Conservation (phyloP, 2,329 filamentous ascomycete species). For the Colletotrichum karsti region DNA sequence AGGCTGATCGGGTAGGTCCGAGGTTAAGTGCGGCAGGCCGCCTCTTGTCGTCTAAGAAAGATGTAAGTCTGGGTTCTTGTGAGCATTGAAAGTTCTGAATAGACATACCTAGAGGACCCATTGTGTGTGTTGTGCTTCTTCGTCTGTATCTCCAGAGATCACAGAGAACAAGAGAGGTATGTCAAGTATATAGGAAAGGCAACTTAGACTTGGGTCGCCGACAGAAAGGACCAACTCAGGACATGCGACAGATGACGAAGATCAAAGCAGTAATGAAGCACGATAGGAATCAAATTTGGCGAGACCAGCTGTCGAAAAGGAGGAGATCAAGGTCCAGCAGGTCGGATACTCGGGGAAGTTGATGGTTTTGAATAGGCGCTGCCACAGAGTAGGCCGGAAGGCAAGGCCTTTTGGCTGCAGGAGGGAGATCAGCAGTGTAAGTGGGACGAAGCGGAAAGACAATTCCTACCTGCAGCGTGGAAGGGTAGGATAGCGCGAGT, state of each 20-base stretch:
- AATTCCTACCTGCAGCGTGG: slow-evolving; percentile 39
- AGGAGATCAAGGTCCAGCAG: slow-evolving; percentile 46
- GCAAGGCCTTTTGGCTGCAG: slow-evolving; percentile 40
- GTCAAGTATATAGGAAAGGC: slow-evolving; percentile 31
- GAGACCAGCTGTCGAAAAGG: slow-evolving; percentile 66
- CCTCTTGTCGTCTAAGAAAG: slow-evolving; percentile 60
- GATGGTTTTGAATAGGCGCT: slow-evolving; percentile 63
- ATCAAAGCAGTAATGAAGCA: slow-evolving; percentile 45
- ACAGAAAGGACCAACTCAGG: slow-evolving; percentile 27
- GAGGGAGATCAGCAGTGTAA: slow-evolving; percentile 43
- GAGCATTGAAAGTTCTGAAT: background rate
- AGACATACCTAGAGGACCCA: slow-evolving; percentile 51
- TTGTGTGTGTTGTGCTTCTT: slow-evolving; percentile 34
- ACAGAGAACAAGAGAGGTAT: slow-evolving; percentile 16
- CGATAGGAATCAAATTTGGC: slow-evolving; percentile 46
- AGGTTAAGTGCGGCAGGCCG: slow-evolving; percentile 65
- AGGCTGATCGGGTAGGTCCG: slow-evolving; percentile 56
- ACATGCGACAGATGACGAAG: slow-evolving; percentile 35
- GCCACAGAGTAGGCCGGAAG: slow-evolving; percentile 27
- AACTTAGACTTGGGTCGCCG: background rate
- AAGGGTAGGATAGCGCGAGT: slow-evolving; percentile 31
- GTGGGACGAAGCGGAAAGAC: slow-evolving; percentile 41
- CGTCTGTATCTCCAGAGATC: slow-evolving; percentile 28
- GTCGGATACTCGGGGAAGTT: slow-evolving; percentile 48
- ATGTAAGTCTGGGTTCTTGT: slow-evolving; percentile 33